Conservation (phyloP, 768 basidiomycete species). For the Boletus reticuloceps region DNA sequence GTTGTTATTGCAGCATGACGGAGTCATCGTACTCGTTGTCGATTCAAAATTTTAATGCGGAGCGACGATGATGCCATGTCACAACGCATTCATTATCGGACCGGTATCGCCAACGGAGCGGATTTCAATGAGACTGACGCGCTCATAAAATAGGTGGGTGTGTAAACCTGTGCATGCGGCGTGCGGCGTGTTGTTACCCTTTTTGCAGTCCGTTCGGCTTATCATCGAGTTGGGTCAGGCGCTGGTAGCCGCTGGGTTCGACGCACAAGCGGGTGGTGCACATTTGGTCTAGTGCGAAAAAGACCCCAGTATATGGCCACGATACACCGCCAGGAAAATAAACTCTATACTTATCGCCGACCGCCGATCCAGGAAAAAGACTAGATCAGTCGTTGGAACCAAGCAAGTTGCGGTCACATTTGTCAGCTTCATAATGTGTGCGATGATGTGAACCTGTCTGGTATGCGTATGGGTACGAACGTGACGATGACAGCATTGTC, state of each 20-base stretch:
- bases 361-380: background rate
- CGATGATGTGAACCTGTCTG: too few relatives aligned
- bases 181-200: background rate
- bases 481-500: background rate
- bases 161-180: background rate
- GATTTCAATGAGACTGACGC: background rate
- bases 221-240: background rate
- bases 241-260: background rate
- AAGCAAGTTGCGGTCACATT: background rate
- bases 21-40: background rate
- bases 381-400: too few relatives aligned
- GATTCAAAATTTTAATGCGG: too few relatives aligned
- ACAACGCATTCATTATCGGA: background rate
- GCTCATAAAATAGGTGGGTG: background rate
- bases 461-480: too few relatives aligned
- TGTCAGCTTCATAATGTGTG: background rate
- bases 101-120: background rate
- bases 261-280: background rate
- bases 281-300: background rate
- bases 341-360: background rate
- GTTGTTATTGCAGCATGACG: too few relatives aligned
- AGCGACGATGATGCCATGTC: background rate
- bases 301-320: background rate
- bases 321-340: background rate
- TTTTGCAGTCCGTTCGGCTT: too few relatives aligned